Base-by-base conservation (phyloP, 768 basidiomycete species). In the Lactarius evosmus region DNA sequence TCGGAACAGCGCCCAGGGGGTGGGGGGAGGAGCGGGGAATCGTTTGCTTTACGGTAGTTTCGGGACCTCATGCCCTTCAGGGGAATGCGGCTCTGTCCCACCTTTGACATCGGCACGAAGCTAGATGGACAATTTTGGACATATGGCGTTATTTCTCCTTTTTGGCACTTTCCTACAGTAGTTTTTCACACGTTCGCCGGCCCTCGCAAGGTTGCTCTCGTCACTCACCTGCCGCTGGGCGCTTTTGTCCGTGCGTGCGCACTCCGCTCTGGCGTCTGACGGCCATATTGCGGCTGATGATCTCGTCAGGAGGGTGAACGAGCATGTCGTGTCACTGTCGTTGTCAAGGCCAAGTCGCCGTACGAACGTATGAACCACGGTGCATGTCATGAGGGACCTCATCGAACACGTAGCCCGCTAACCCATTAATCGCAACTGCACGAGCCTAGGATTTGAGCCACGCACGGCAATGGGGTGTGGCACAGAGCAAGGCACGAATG, bases 1-100 rank as follows among this genome's bases (percentile, higher is more conserved):
- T 25, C 22, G 11, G 25, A 63, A 58, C 50, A 40, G 62, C 62
- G 62, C 56, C 32, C 56, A 52, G 27, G 30, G 22, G 11, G 44
- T 12, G 17, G 44, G n/a, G n/a, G n/a, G n/a, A n/a, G 44, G n/a
- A 25, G 44, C 12, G 44, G 22, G 22, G 22, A 46, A 22, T 25
- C 3, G n/a, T 12, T 5, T 46, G 6, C n/a, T 12, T 5, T 46
- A 12, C n/a, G 22, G 44, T 36, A 7, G 38, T 38, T 38, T 7
- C 38, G 16, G 2, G 38, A 33, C 4, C 33, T 33, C 8, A 38
- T 16, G 38, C 38, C 14, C 16, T n/a, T n/a, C 16, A 5, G 36
- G 16, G 16, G 36, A 38, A 38, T 17, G 16, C n/a, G n/a, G n/a
- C 36, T 38, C 41, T n/a, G n/a, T n/a, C n/a, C n/a, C 9, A 22